Evolutionary conservation across 331 rosid genomes (phyloP).

Genomic region (Malus hybrid): DNA sequence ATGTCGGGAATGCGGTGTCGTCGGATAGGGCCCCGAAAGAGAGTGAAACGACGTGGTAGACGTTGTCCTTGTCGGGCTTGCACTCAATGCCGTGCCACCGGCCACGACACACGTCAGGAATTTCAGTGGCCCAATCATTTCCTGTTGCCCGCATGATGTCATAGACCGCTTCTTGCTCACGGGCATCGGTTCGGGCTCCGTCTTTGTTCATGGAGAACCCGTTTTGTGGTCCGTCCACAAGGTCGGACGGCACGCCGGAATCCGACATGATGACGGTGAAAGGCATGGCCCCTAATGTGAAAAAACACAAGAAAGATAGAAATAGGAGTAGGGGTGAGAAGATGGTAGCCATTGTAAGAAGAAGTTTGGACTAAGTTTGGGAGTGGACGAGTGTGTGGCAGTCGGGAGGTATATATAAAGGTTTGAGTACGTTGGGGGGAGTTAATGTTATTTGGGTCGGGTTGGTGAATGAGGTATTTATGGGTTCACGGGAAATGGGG

Average conservation of each 20-base stretch:
- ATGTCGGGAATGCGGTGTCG: conserved; percentile 78
- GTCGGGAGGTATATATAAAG: neutral
- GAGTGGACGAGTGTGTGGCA: neutral
- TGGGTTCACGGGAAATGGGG: conserved; percentile 43
- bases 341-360: conserved; percentile 24
- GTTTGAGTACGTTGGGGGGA: neutral
- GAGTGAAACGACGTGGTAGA: conserved; percentile 67
- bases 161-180: conserved; percentile 69
- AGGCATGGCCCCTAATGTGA: neutral
- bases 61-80: conserved; percentile 64
- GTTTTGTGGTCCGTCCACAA: conserved; percentile 52
- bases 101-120: conserved; percentile 76
- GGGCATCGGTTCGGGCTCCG: conserved; percentile 45
- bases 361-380: neutral
- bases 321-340: neutral
- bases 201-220: conserved; percentile 52
- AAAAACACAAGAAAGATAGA: neutral
- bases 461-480: conserved; percentile 10
- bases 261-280: conserved; percentile 50
- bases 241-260: conserved; percentile 15
- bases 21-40: conserved; percentile 81
- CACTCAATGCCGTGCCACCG: conserved; percentile 98
- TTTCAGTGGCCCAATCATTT: conserved; percentile 71
- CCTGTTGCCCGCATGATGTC: conserved; percentile 87
- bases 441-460: neutral